A percentile compares a stretch with the other conserved stretches of the same genome.
These are phyloP conservation scores for Knoxdaviesia capensis DNA, from an alignment of 2,329 filamentous ascomycete species.

Conservation along the genomic window DNA sequence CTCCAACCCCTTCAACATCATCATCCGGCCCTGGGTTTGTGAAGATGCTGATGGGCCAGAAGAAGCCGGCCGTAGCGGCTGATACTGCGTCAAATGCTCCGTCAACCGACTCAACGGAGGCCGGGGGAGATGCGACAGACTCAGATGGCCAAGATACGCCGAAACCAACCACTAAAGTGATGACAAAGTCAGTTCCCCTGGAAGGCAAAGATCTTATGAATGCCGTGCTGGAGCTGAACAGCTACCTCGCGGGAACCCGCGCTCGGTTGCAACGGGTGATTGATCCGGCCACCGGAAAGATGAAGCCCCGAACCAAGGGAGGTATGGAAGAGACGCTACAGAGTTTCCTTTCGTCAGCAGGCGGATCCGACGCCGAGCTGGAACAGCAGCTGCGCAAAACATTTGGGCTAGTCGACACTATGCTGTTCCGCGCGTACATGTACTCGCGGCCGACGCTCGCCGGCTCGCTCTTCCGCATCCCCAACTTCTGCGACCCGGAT, in stretches of 20 bases:
- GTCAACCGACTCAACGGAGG: slow-evolving; percentile 27
- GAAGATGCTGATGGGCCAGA: slow-evolving; percentile 27
- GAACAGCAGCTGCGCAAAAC: slow-evolving; percentile 53
- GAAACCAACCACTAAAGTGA: slow-evolving; percentile 13
- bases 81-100: slow-evolving; percentile 9
- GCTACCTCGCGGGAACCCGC: slow-evolving; percentile 75
- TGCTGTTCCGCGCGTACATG: slow-evolving; percentile 90
- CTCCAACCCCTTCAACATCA: slow-evolving; percentile 14
- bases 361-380: slow-evolving; percentile 37
- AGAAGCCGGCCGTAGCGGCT: slow-evolving; percentile 1
- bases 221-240: slow-evolving; percentile 66
- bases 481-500: slow-evolving; percentile 91
- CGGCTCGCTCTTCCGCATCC: slow-evolving; percentile 77
- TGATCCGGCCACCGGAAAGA: slow-evolving; percentile 39
- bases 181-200: slow-evolving; percentile 26
- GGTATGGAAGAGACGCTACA: slow-evolving; percentile 31
- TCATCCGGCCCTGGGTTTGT: slow-evolving; percentile 21
- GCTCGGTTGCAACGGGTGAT: slow-evolving; percentile 40
- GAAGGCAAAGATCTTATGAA: slow-evolving; percentile 69
- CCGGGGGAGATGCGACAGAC: slow-evolving; percentile 26
- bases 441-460: slow-evolving; percentile 70
- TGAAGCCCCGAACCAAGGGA: slow-evolving; percentile 28
- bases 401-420: slow-evolving; percentile 78
- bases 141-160: slow-evolving; percentile 9
- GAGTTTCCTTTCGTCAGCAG: slow-evolving; percentile 27